These are phyloP conservation scores for Aspergillus pseudoviridinutans DNA, from an alignment of 2,329 filamentous ascomycete genomes.

Conservation along the genomic window DNA sequence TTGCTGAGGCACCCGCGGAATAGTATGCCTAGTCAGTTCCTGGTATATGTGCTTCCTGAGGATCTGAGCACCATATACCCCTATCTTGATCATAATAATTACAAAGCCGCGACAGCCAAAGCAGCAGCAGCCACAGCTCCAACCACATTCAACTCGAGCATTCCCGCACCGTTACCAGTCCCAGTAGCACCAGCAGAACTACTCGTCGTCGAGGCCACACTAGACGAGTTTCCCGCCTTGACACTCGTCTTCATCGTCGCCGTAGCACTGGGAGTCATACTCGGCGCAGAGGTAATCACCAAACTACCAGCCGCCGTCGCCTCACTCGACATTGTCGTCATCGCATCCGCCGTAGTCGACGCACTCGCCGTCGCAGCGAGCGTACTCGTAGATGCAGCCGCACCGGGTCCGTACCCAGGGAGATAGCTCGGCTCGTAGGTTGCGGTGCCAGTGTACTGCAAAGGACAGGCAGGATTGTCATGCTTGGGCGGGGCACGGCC, in stretches of 20 bases:
- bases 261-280: neutral
- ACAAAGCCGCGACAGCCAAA: slow-evolving; percentile 12
- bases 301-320: neutral
- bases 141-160: slow-evolving; percentile 5
- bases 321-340: neutral
- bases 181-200: neutral
- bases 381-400: slow-evolving; percentile 9
- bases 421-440: slow-evolving; percentile 21
- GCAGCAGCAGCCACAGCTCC: slow-evolving; percentile 13
- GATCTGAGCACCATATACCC: neutral
- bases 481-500: slow-evolving; percentile 62
- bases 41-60: no score
- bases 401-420: slow-evolving; percentile 19
- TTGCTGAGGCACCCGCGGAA: no score
- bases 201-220: neutral
- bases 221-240: neutral
- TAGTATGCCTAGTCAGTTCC: no score
- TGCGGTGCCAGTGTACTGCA: slow-evolving; percentile 20
- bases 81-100: neutral
- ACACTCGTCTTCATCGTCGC: neutral
- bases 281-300: neutral
- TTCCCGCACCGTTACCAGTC: slow-evolving; percentile 10
- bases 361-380: neutral
- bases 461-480: slow-evolving; percentile 56
- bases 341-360: neutral